Evolutionary conservation across 2,329 filamentous ascomycete species (phyloP).

Genomic region (Exutisphaerella laricina): DNA sequence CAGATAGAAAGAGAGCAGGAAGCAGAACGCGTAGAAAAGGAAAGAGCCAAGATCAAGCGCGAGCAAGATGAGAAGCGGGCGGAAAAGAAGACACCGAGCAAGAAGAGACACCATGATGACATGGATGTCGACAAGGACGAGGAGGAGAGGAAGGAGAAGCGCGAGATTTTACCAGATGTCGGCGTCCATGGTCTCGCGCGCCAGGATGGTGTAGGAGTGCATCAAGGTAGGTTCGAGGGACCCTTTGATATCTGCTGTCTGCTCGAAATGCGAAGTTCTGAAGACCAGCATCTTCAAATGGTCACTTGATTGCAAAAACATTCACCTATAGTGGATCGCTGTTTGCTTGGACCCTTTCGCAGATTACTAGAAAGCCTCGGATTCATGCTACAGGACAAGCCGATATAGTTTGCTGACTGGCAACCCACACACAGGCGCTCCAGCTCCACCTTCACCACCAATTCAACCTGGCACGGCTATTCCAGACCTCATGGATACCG

Average conservation of each 20-base stretch:
- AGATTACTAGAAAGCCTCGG: not conserved
- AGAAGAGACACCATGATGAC: slow-evolving; percentile 32
- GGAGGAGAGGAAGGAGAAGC: slow-evolving; percentile 71
- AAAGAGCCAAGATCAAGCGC: slow-evolving; percentile 31
- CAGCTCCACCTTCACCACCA: slow-evolving; percentile 30
- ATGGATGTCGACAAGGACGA: slow-evolving; percentile 43
- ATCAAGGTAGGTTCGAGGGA: slow-evolving; percentile 47
- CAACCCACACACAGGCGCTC: slow-evolving; percentile 22
- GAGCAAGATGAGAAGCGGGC: slow-evolving; percentile 28
- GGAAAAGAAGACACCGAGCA: slow-evolving; percentile 25
- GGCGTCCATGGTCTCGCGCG: slow-evolving; percentile 59
- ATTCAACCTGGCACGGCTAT: slow-evolving; percentile 28
- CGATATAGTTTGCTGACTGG: no score
- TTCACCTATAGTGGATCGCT: not conserved
- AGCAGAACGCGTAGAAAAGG: slow-evolving; percentile 46
- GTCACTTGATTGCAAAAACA: not conserved
- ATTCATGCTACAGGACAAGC: not conserved
- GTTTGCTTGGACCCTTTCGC: not conserved
- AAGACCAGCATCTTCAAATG: not conserved
- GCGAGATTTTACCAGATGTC: slow-evolving; percentile 54
- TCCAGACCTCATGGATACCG: slow-evolving; percentile 51
- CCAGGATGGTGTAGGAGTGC: slow-evolving; percentile 58
- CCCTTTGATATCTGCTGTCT: not conserved
- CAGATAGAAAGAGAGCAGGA: slow-evolving; percentile 51
- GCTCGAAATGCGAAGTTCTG: not conserved